Evolutionary conservation across 345 rosid species (phyloP), one percentile per base, ranked within the genome.

Genomic region (Lumnitzera littorea): DNA sequence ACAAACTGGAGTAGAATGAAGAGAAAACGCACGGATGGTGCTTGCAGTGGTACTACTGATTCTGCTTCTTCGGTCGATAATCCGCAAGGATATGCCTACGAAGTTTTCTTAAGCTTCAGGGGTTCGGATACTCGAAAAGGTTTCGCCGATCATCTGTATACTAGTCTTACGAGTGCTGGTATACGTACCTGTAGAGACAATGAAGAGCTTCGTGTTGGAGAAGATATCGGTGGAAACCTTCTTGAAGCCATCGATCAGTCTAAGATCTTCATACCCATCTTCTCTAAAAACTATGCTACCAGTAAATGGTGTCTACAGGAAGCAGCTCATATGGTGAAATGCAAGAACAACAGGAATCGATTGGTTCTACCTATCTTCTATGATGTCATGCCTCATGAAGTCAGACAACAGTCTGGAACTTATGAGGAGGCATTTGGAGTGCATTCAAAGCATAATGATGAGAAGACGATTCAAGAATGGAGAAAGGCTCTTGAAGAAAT

Each of bases 241-340:
- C 20, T 27, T 2, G 53, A 51, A 15, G 64, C 49, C 2, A 61
- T 51, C 36, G 11, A 12, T 8, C 14, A 14, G 1, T 51, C 64
- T 29, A 13, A 12, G 56, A 29, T 61, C 16, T 61, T 15, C 56
- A 61, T 61, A 10, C 64, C 64, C 31, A 9, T 51, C 56, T 61
- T 51, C 64, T 51, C 64, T 14, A 13, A 9, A 24, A 15, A 12
- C 17, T 51, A 51, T 0, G 56, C 49, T 16, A 36, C 13, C 3
- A 61, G 56, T 56, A 16, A 61, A 24, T 61, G 64, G 31, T 51
- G 56, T 43, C 63, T 60, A 1, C 13, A 9, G 1, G 50, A 61
- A 16, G 48, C 51, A 8, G 17, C 14, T 1, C 23, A 24, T 4
- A 51, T 61, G 53, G 31, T 61, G 56, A 16, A 13, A 48, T 5